Evolutionary conservation across 2,329 filamentous ascomycete species (phyloP), one percentile per base, ranked within the genome.

Genomic region (Delphinella strobiligena): DNA sequence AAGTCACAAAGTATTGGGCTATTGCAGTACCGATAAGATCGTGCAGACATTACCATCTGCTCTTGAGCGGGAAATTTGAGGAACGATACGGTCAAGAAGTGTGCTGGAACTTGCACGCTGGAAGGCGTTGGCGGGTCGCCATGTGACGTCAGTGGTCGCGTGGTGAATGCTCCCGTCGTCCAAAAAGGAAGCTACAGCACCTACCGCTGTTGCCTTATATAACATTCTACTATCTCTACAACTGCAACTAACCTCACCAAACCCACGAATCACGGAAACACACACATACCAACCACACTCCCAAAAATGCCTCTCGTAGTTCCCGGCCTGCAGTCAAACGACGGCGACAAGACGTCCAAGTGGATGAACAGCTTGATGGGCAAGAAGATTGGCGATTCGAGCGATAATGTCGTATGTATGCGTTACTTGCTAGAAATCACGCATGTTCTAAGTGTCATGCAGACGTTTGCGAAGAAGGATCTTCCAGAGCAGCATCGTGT

Each of bases 391-490:
- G 67, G 67, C 10, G 67, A 71, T 11, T 40, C 44, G 19, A 60
- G 59, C 31, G 58, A 68, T 43, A 61, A 68, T 45, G 60, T 61
- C 15, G 67, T 68, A 52, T 34, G 52, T 48, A 9, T 40, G 4
- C n/a, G 14, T 19, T 29, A n/a, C n/a, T n/a, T n/a, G n/a, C n/a
- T n/a, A n/a, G n/a, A n/a, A n/a, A n/a, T n/a, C n/a, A n/a, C n/a
- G n/a, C 7, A 27, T 27, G 7, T 7, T 7, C 22, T 27, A 27
- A 27, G 7, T 7, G 7, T 7, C 22, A 12, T n/a, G 22, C 22
- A 69, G 67, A 69, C 66, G 0, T 71, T 71, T 44, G 67, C 67
- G 12, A 68, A 66, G 50, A 55, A 57, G 31, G 66, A 70, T 39
- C 58, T 71, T 10, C 67, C 67, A 7, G 51, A 65, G 45, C 55